Conservation (phyloP, 768 basidiomycete genomes). For the Lactifluus echinatus region DNA sequence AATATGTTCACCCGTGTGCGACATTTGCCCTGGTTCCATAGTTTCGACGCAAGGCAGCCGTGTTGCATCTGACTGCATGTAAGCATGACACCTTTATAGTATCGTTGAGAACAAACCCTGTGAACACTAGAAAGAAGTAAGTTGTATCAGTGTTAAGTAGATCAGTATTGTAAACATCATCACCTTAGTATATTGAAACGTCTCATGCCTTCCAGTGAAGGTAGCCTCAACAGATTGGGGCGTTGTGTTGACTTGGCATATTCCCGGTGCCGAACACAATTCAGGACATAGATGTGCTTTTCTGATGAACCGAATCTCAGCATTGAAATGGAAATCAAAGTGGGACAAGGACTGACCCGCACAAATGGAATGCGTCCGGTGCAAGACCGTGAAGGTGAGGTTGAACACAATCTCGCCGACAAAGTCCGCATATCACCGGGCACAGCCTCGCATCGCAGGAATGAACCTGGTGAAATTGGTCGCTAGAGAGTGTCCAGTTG, state of each 20-base stretch:
- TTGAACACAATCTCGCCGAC: conserved; percentile 44
- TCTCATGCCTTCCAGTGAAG: conserved; percentile 50
- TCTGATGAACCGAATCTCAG: conserved; percentile 25
- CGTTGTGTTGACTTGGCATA: conserved; percentile 49
- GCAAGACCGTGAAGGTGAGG: conserved; percentile 47
- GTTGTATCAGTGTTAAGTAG: background rate
- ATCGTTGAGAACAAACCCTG: conserved; percentile 33
- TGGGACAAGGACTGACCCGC: conserved; percentile 36
- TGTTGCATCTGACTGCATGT: conserved; percentile 34
- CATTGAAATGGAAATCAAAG: background rate
- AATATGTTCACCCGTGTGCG: conserved; percentile 39
- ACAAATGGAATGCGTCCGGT: conserved; percentile 38
- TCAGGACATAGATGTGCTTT: conserved; percentile 42
- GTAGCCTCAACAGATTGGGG: conserved; percentile 55
- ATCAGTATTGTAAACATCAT: background rate
- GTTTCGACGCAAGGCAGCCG: conserved; percentile 42
- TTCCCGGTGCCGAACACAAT: conserved; percentile 39
- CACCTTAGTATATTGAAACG: conserved; percentile 60
- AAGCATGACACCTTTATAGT: background rate
- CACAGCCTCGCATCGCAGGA: conserved; percentile 45
- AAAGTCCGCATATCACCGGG: conserved; percentile 46
- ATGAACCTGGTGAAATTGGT: conserved; percentile 38
- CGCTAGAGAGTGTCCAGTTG: conserved; percentile 26
- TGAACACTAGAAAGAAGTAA: conserved; percentile 36
- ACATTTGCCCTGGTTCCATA: conserved; percentile 35